Evolutionary conservation across 257 asterid genomes (phyloP).

Genomic region (Penstemon newberryi): DNA sequence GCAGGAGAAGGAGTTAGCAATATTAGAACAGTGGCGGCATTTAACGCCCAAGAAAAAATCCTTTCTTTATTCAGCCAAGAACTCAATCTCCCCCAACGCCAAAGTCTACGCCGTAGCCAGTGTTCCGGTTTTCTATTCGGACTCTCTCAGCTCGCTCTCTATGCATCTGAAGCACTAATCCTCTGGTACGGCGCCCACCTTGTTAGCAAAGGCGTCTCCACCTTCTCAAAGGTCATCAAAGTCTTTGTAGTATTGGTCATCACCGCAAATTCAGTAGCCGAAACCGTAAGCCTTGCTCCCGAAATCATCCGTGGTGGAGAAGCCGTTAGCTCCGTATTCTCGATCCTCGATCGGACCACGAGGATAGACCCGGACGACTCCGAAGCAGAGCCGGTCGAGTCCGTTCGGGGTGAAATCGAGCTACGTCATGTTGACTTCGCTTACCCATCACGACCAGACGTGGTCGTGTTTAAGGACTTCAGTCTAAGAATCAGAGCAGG

Average conservation of each 20-base stretch:
- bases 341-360: constrained; percentile 81
- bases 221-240: constrained; percentile 91
- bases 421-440: constrained; percentile 90
- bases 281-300: constrained; percentile 93
- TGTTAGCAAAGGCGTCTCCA: constrained; percentile 70
- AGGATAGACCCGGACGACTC: constrained; percentile 83
- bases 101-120: constrained; percentile 73
- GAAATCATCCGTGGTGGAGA: constrained; percentile 96
- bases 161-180: constrained; percentile 85
- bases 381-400: constrained; percentile 67
- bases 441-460: constrained; percentile 94
- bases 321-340: constrained; percentile 88
- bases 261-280: constrained; percentile 95
- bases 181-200: constrained; percentile 95
- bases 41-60: constrained; percentile 85
- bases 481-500: constrained; percentile 89
- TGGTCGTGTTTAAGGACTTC: constrained; percentile 75
- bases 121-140: constrained; percentile 78
- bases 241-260: constrained; percentile 88
- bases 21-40: constrained; percentile 91
- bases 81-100: constrained; percentile 71
- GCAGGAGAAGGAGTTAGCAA: constrained; percentile 99
- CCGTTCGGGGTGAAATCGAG: constrained; percentile 91
- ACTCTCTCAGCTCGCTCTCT: constrained; percentile 97
- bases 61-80: constrained; percentile 69